Evolutionary conservation across 1,139 yeast species (phyloP), one percentile per base, ranked within the genome.

Genomic region (Candida tropicalis): DNA sequence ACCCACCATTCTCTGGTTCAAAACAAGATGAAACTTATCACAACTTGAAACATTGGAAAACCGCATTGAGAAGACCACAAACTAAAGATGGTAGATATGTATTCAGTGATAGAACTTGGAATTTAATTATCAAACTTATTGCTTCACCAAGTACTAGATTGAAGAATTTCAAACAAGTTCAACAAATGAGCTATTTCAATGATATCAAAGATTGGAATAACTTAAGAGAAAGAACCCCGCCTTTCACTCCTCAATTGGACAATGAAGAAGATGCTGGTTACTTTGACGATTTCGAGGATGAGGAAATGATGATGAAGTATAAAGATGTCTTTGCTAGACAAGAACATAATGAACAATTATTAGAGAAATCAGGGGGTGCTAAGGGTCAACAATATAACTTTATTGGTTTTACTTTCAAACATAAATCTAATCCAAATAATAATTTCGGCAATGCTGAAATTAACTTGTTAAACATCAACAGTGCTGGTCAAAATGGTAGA

Each of bases 181-280:
- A 82, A 63, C 73, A 76, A 39, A 88, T 86, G 77, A 73, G 84
- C 8, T 95, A 95, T 65, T 95, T 95, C 58, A 70, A 79, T 33
- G 98, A 91, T 55, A 80, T 90, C 23, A 52, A 49, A 15, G 84
- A 87, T 57, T 93, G 96, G 85, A 79, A 75, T 3, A 68, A 67
- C 20, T 66, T 95, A 53, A 79, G 97, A 57, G 68, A 67, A 27
- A 77, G 82, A 49, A 75, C 83, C 17, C 97, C 99, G 4, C 99
- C 99, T 22, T 95, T 95, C 64, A 87, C 95, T 23, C 99, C 99
- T 1, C 97, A 95, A 59, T 75, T 95, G 50, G 98, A 93, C 60
- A 87, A 90, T 49, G 99, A 95, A 59, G 95, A 91, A 50, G 99
- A 95, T 68, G 98, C 98, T 1, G 99, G 99, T 1, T 95, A 95